phyloP scores from a whole-genome alignment of 306 rosid genomes.

The Crotalaria pallida region DNA sequence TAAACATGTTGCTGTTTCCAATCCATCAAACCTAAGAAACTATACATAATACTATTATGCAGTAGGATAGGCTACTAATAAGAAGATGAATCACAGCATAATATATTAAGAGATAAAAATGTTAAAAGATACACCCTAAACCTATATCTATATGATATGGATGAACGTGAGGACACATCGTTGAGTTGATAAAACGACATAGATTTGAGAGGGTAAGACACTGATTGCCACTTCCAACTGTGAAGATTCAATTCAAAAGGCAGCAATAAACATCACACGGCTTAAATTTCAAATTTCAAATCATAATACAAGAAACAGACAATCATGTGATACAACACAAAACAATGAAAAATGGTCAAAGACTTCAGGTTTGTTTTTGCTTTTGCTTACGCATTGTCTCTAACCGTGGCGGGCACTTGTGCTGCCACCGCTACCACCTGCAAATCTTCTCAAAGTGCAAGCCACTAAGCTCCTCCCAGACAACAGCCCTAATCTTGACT shows the following conservation, averaged over 20 bases:
- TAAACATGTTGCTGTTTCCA: slow-evolving; percentile 1
- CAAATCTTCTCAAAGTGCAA: slow-evolving; percentile 79
- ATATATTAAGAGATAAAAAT: neutral
- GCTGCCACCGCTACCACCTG: slow-evolving; percentile 43
- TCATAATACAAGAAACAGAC: slow-evolving; percentile 30
- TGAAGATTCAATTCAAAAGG: slow-evolving; percentile 48
- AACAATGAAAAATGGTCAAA: slow-evolving; percentile 30
- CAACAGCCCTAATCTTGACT: slow-evolving; percentile 71
- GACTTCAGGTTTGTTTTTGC: slow-evolving; percentile 2
- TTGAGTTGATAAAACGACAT: slow-evolving; percentile 3
- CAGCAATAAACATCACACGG: slow-evolving; percentile 54
- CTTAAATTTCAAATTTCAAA: slow-evolving; percentile 33
- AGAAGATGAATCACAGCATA: neutral
- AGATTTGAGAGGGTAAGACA: neutral
- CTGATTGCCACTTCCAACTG: slow-evolving; percentile 32
- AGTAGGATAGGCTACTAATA: neutral
- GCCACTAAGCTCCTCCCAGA: slow-evolving; percentile 67
- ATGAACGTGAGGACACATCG: neutral
- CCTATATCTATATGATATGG: neutral
- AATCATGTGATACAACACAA: slow-evolving; percentile 46
- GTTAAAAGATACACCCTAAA: neutral
- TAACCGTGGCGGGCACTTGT: slow-evolving; percentile 51
- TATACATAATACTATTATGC: neutral
- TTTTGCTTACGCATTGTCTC: slow-evolving; percentile 20
- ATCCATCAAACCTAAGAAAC: slow-evolving; percentile 4